Evolutionary conservation across 2,329 filamentous ascomycete genomes (phyloP), one percentile per base, ranked within the genome.

Genomic region (Rosellinia necatrix): DNA sequence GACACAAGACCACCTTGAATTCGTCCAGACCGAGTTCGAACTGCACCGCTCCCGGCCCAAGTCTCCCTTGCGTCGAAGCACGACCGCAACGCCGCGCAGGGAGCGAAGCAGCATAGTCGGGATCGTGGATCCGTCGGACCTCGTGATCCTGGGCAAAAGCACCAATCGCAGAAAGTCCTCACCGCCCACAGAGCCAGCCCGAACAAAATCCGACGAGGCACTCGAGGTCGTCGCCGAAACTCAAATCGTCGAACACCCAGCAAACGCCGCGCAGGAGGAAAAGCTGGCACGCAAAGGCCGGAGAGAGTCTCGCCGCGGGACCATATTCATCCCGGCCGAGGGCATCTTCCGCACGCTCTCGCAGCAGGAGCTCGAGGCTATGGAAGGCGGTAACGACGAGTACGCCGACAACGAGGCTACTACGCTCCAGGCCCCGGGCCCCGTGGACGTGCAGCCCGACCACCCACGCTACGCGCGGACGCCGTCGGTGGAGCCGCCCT

Each of bases 11-110:
- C 83, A 89, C 67, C 79, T 91, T 43, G 87, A 92, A 27, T 92
- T 91, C 71, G 77, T 92, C 69, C 84, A 90, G 67, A 81, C 88
- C 51, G 89, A 93, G 70, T 91, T 88, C 70, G 80, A 84, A 46
- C 81, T 92, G 61, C 80, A 81, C 42, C 85, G 82, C 71, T 91
- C 88, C 1, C 88, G 86, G 68, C 81, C 76, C 57, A 81, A 76
- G 61, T 53, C 63, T 25, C 62, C 56, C 32, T 66, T 70, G 34
- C 70, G 70, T 9, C 62, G 68, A 38, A 74, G 70, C 65, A 40
- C 61, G 30, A 24, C 34, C 10, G 47, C 44, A 19, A 64, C 74
- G 43, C 53, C 70, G n/a, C 75, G 68, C 58, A 74, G 71, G 56
- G 74, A 74, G 53, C 72, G 74, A 13, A 58, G 66, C 6, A 68